Evolutionary conservation across 129 eudicot genomes (phyloP).

Genomic region (Oenanthe sinensis): DNA sequence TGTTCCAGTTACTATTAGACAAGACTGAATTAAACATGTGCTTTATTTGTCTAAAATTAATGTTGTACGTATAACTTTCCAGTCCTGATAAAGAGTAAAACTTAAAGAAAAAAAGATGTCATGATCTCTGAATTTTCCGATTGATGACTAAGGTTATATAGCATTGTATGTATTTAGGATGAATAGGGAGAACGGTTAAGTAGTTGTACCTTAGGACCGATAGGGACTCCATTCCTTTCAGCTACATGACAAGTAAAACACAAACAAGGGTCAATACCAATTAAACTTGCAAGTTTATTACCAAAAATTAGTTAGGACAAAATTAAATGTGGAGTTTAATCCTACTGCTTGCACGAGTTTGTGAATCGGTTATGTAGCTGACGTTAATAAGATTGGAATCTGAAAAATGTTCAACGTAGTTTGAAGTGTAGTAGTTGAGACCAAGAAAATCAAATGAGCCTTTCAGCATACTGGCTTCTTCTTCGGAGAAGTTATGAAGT

Average conservation of each 20-base stretch:
- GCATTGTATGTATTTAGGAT: neutral
- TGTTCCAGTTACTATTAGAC: neutral
- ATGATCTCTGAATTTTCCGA: neutral
- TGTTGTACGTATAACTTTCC: neutral
- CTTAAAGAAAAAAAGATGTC: neutral
- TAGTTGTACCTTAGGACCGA: constrained; percentile 35
- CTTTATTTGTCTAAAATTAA: neutral
- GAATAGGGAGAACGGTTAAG: neutral
- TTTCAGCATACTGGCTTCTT: constrained; percentile 41
- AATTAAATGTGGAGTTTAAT: neutral
- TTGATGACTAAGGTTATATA: neutral
- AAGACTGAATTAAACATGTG: neutral
- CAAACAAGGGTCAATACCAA: neutral
- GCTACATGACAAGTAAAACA: constrained; percentile 16
- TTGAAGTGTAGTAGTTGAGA: constrained; percentile 51
- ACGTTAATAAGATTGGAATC: constrained; percentile 19
- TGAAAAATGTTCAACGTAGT: constrained; percentile 39
- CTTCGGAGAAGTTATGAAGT: constrained; percentile 44
- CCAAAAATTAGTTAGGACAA: neutral
- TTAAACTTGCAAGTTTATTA: neutral
- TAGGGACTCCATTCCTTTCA: constrained; percentile 40
- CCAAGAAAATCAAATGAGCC: constrained; percentile 62
- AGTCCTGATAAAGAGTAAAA: neutral
- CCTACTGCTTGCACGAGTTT: constrained; percentile 30
- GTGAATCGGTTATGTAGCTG: constrained; percentile 35